Percentiles rank a stretch among this genome's conserved stretches.
Conservation (phyloP, 176 grass and related monocot species). For the Carex kokanica region DNA sequence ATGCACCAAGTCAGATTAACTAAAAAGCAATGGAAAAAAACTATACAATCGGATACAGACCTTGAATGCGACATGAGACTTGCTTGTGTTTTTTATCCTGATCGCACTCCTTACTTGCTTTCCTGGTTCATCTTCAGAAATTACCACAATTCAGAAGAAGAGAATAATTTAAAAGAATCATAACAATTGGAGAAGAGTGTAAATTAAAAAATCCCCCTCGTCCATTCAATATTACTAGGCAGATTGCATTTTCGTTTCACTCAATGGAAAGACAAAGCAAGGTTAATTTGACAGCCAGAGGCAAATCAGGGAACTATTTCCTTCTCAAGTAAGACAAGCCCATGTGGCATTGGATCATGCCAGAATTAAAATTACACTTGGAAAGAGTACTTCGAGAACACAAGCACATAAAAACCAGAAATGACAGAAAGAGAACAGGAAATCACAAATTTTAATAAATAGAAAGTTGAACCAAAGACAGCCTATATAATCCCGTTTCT, state of each 20-base stretch:
- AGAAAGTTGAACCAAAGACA: background rate
- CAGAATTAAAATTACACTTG: background rate
- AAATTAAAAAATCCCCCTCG: background rate
- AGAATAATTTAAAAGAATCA: background rate
- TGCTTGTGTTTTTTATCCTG: slow-evolving; percentile 97
- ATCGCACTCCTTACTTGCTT: slow-evolving; percentile 91
- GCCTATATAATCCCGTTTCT: background rate
- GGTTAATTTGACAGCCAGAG: background rate
- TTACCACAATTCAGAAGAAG: slow-evolving; percentile 8
- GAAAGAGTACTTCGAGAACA: background rate
- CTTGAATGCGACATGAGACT: slow-evolving; percentile 93
- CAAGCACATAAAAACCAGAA: background rate
- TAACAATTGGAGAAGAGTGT: background rate
- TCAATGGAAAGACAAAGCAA: background rate
- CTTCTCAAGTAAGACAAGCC: background rate
- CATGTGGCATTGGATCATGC: background rate
- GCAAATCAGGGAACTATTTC: background rate
- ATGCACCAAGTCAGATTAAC: background rate
- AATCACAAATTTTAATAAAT: background rate
- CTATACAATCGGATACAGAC: slow-evolving; percentile 34
- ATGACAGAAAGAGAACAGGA: background rate
- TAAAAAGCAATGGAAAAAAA: background rate
- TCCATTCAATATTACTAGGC: background rate
- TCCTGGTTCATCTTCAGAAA: slow-evolving; percentile 83
- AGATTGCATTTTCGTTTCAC: background rate